Evolutionary conservation across 495 filamentous ascomycete genomes (phyloP).

Genomic region (Clohesyomyces aquaticus): DNA sequence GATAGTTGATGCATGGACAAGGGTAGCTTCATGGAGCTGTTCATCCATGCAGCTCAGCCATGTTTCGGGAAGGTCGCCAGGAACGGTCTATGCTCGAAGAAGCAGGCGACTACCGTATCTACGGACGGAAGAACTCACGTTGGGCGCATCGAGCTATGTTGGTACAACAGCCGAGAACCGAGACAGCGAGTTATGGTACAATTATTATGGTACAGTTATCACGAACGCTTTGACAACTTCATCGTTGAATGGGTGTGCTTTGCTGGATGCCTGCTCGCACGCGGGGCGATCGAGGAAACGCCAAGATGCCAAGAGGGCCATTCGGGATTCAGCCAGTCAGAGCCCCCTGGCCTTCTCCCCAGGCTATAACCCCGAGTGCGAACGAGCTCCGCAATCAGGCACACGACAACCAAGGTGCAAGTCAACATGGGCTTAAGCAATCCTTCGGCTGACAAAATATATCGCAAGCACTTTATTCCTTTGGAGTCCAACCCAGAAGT

Average conservation of each 20-base stretch:
- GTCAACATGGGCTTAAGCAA: background rate
- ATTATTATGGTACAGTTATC: no score
- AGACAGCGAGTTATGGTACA: background rate
- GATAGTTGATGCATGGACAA: background rate
- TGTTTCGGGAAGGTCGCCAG: constrained; percentile 31
- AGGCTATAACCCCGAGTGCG: background rate
- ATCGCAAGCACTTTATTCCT: constrained; percentile 38
- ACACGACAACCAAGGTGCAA: background rate
- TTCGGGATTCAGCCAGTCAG: background rate
- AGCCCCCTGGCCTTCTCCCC: background rate
- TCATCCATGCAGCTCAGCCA: constrained; percentile 6
- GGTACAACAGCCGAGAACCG: background rate
- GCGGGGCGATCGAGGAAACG: no score
- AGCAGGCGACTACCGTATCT: constrained; percentile 18
- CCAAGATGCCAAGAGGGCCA: no score
- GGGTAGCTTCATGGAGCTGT: constrained; percentile 21
- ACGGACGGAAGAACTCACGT: background rate
- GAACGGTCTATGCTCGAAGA: constrained; percentile 14
- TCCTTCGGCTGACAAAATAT: background rate
- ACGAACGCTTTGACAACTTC: no score
- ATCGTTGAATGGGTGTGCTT: no score
- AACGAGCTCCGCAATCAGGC: background rate
- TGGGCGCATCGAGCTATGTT: background rate
- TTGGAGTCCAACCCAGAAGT: constrained; percentile 47
- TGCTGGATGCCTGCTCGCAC: background rate